These are phyloP conservation scores for Leucocoprinus leucothites DNA, from an alignment of 768 basidiomycete species.

Conservation along the genomic window DNA sequence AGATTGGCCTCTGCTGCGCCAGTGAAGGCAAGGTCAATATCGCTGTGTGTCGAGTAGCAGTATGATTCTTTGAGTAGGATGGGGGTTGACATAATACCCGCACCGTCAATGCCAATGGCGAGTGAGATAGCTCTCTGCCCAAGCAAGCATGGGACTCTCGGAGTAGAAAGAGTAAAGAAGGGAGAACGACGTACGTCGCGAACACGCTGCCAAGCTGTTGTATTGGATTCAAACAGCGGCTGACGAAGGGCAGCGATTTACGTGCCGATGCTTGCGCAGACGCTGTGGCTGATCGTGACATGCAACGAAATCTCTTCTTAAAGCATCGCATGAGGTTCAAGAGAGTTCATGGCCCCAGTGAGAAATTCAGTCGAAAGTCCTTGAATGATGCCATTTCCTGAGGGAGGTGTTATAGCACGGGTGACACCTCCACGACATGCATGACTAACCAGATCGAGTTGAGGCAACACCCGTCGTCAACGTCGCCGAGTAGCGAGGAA, in stretches of 20 bases:
- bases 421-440: conserved; percentile 78
- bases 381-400: conserved; percentile 48
- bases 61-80: conserved; percentile 57
- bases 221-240: conserved; percentile 33
- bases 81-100: conserved; percentile 73
- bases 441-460: conserved; percentile 39
- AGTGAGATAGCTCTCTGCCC: conserved; percentile 59
- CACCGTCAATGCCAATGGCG: conserved; percentile 66
- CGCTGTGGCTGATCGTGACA: conserved; percentile 35
- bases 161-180: too few relatives aligned
- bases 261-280: conserved; percentile 54
- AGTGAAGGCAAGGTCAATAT: conserved; percentile 48
- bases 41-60: conserved; percentile 31
- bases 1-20: too few relatives aligned
- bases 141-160: conserved; percentile 16
- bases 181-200: conserved; percentile 18
- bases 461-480: too few relatives aligned
- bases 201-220: conserved; percentile 34
- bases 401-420: conserved; percentile 59
- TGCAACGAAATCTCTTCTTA: conserved; percentile 66
- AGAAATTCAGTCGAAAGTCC: conserved; percentile 66
- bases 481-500: too few relatives aligned
- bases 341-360: conserved; percentile 52
- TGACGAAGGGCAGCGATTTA: conserved; percentile 55
- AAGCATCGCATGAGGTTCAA: conserved; percentile 62